These are phyloP conservation scores for Fusarium albidum DNA, from an alignment of 2,329 filamentous ascomycete species.

Conservation along the genomic window DNA sequence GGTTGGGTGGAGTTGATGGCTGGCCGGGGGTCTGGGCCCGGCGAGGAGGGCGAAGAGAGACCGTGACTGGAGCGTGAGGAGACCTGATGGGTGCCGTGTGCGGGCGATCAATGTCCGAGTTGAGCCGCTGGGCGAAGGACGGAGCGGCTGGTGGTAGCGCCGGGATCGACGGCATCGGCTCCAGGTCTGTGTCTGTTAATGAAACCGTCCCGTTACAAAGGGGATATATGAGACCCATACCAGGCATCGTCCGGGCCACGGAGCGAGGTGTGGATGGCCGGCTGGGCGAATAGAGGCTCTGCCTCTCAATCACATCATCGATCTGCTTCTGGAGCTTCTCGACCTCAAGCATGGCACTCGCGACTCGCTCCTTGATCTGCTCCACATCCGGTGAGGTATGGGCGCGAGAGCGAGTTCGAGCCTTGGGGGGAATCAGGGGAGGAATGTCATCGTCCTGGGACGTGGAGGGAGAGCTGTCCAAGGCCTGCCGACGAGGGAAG, in stretches of 20 bases:
- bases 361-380: conserved; percentile 62
- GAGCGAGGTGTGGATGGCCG: conserved; percentile 62
- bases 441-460: conserved; percentile 39
- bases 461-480: conserved; percentile 34
- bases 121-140: conserved; percentile 65
- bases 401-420: conserved; percentile 50
- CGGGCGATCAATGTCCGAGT: conserved; percentile 53
- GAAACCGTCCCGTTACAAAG: conserved; percentile 13
- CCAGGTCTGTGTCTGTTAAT: conserved; percentile 50
- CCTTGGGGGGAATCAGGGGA: conserved; percentile 53
- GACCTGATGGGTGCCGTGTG: conserved; percentile 46
- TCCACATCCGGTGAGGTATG: conserved; percentile 58
- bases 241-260: conserved; percentile 41
- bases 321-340: conserved; percentile 67
- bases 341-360: conserved; percentile 65
- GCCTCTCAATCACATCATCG: conserved; percentile 66
- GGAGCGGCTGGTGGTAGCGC: conserved; percentile 64
- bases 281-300: conserved; percentile 64
- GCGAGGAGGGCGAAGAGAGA: conserved; percentile 40
- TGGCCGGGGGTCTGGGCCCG: conserved; percentile 43
- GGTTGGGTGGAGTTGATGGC: conserved; percentile 40
- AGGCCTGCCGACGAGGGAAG: conserved; percentile 56
- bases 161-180: conserved; percentile 64
- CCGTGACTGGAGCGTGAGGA: conserved; percentile 43
- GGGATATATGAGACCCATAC: conserved; percentile 38